Evolutionary conservation across 192 early-diverging fungal genomes (phyloP), one percentile per base, ranked within the genome.

Genomic region (Mortierella antarctica): DNA sequence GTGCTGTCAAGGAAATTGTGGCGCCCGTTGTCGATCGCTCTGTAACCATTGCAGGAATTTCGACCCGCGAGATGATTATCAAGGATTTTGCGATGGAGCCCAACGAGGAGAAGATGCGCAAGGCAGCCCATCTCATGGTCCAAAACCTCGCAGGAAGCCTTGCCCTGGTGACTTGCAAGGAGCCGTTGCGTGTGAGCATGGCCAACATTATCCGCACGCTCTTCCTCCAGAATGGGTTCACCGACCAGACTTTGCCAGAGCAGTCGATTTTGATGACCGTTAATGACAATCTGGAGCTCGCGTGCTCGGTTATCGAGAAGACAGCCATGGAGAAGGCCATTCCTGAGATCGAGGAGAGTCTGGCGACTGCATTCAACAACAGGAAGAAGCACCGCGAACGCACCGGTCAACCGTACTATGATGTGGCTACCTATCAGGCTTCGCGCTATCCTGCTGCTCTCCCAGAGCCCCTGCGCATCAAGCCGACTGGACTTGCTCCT

Each of bases 1-100:
- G 92, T 56, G 94, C 96, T 49, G 95, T 99, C 66, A 89, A 93
- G 23, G 96, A 99, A 76, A 90, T 88, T 66, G 95, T 96, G 50
- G 89, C 91, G 1, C 93, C 95, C 15, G 95, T 98, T 11, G 95
- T 99, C 6, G 96, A 96, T 51, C 86, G 97, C 63, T 94, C 96
- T 14, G 95, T 98, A 1, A 92, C 93, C 0, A 98, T 99, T 79
- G 97, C 97, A 5, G 88, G 92, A 3, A 94, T 96, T 60, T 95
- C 95, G 50, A 98, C 95, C 7, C 89, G 95, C 6, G 98, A 99
- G 73, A 87, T 98, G 42, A 89, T 98, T 23, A 79, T 93, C 52
- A 99, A 99, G 83, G 98, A 99, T 75, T 98, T 98, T 87, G 94
- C 94, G 0, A 89, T 94, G 72, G 98, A 99, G 79, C 90, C 94